phyloP scores from a whole-genome alignment of 2,329 filamentous ascomycete species.

The Penicillium digitatum region DNA sequence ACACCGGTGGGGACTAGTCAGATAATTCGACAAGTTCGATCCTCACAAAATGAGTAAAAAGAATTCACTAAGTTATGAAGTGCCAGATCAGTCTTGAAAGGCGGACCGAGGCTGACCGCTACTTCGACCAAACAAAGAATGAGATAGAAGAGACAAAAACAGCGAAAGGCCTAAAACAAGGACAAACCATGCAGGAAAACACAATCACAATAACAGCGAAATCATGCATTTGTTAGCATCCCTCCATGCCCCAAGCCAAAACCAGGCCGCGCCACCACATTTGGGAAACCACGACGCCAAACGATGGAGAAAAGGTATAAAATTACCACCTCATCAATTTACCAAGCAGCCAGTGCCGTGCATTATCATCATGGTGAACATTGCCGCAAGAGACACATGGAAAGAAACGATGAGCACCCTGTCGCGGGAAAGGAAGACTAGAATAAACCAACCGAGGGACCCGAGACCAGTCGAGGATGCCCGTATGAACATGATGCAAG shows the following conservation, averaged over 20 bases:
- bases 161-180: neutral
- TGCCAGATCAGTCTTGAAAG: neutral
- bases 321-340: constrained; percentile 13
- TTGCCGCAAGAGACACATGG: constrained; percentile 6
- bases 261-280: constrained; percentile 15
- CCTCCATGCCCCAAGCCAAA: constrained; percentile 1
- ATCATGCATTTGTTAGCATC: constrained; percentile 12
- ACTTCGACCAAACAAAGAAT: neutral
- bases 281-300: constrained; percentile 23
- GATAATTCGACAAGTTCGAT: neutral
- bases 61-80: neutral
- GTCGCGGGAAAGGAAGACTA: constrained; percentile 12
- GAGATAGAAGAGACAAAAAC: neutral
- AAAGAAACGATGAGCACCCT: constrained; percentile 14
- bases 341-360: constrained; percentile 19
- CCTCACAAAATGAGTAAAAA: neutral
- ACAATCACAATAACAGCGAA: neutral
- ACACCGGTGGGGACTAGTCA: neutral
- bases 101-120: neutral
- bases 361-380: constrained; percentile 18
- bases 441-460: constrained; percentile 16
- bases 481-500: constrained; percentile 18
- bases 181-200: neutral
- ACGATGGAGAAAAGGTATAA: constrained; percentile 17
- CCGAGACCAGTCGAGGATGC: constrained; percentile 20